Evolutionary conservation across 164 flowering plant genomes (phyloP), one percentile per base, ranked within the genome.

Genomic region (Litsea cubeba): DNA sequence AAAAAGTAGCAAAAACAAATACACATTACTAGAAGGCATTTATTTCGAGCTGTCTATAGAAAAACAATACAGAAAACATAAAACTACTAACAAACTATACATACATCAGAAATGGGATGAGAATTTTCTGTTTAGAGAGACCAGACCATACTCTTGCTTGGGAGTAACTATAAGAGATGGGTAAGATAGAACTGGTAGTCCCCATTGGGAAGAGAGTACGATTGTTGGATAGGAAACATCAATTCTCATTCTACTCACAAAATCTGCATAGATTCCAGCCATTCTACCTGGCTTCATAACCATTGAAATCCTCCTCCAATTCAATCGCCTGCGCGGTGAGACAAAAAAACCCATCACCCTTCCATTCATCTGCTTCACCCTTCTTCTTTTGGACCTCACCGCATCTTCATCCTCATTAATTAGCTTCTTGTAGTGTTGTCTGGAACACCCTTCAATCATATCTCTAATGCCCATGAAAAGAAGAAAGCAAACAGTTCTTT

Each of bases 161-260:
- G 46, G 46, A 40, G 46, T 40, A 28, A 17, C 8, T 12, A 15
- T 67, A 26, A 57, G 15, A 62, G 75, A 51, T 23, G 85, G 62
- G 60, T 82, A 81, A 57, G 82, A 77, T 58, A 87, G 79, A 79
- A 88, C 87, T 8, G 89, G 91, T 58, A 86, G 84, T 11, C 91
- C 91, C 88, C 88, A 86, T 2, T 86, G 86, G 58, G 85, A 77
- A 18, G 85, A 79, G 65, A 86, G 80, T 32, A 77, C 28, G 64
- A 86, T 72, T 1, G 80, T 74, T 2, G 91, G 86, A 71, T 76
- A 79, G 1, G 74, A 26, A 25, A 77, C 88, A n/a, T 73, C 86
- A 66, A 72, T 46, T 68, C 60, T 78, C 82, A 86, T 65, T 71
- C 83, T 70, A 12, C 69, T 78, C 12, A 81, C 64, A 10, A 85